Base-by-base conservation (phyloP, 2,329 filamentous ascomycete species). In the Emericellopsis cladophorae region DNA sequence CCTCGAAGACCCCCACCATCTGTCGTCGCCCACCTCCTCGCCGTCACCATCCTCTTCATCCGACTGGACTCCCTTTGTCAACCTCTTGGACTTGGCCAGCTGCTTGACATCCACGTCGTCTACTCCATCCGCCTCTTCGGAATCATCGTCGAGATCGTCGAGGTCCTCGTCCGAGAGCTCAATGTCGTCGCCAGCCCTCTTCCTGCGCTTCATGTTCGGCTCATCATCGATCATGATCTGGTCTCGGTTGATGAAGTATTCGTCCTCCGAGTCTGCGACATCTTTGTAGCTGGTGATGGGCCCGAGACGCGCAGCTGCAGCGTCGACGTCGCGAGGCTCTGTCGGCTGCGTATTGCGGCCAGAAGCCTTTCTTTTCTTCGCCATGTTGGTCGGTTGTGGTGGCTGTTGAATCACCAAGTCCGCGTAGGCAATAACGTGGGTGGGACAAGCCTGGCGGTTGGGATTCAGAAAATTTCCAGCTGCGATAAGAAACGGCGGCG, bases 241-340 rank as follows among this genome's bases (percentile, higher is more conserved):
- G 61, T 98, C 92, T 48, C 84, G 77, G 48, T 89, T 82, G 44
- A 89, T 69, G 53, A 90, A 86, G 58, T 95, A 94, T 57, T 95
- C 87, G 59, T 98, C 92, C 59, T 95, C 87, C 1, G 88, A 93
- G 58, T 95, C 82, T 48, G 89, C 86, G 51, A 98, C 81, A 61
- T 94, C 87, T 60, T 90, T 80, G 59, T 74, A 90, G 3, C 76
- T 80, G 37, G 60, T 68, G 51, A 80, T 66, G 18, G 67, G 66
- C 21, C 69, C 71, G 14, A 88, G 71, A 40, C 78, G 76, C 31
- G 80, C 75, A 46, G 80, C 77, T 26, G 65, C 61, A 37, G 66
- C 54, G 53, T 80, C 62, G 44, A 75, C 54, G 29, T 77, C 75
- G 45, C 66, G 68, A 4, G 74, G 73, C 4, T 72, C 74, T 8